A percentile compares a stretch with the other conserved stretches of the same genome.
Conservation (phyloP, 805 yeast species). For the Metahyphopichia silvanorum region DNA sequence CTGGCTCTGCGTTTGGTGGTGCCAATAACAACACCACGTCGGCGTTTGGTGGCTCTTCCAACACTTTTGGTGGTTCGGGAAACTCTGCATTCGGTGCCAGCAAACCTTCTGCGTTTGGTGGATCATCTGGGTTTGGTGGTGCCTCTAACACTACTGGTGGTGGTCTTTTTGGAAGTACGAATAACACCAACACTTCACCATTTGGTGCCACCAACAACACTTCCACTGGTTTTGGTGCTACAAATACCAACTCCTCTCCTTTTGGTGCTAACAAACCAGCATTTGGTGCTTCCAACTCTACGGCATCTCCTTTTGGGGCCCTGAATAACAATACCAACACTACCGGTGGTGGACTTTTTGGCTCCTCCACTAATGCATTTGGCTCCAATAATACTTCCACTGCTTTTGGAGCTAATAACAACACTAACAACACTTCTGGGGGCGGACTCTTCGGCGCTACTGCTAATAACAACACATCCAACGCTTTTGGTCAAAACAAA, state of each 20-base stretch:
- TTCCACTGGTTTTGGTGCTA: slow-evolving; percentile 29
- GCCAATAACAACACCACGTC: slow-evolving; percentile 11
- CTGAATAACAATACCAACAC: slow-evolving; percentile 5
- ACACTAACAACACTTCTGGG: slow-evolving; percentile 13
- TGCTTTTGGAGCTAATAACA: slow-evolving; percentile 29
- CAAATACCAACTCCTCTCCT: slow-evolving; percentile 18
- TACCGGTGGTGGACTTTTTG: slow-evolving; percentile 11
- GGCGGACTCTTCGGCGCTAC: slow-evolving; percentile 19
- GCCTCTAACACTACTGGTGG: slow-evolving; percentile 14
- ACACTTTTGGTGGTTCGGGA: slow-evolving; percentile 8
- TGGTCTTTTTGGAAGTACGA: slow-evolving; percentile 18
- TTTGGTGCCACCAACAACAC: slow-evolving; percentile 41
- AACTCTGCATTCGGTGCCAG: slow-evolving; percentile 29
- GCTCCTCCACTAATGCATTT: slow-evolving; percentile 9
- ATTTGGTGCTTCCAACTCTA: slow-evolving; percentile 9
- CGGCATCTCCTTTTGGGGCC: slow-evolving; percentile 13
- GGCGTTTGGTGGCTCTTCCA: slow-evolving; percentile 20
- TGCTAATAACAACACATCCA: slow-evolving; percentile 12
- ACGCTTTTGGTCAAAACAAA: slow-evolving; percentile 27
- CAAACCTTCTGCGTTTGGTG: slow-evolving; percentile 7
- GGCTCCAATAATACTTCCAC: slow-evolving; percentile 15
- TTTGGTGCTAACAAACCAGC: slow-evolving; percentile 25
- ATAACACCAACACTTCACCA: slow-evolving; percentile 9
- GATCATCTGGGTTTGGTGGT: slow-evolving; percentile 11
- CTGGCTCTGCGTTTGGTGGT: slow-evolving; percentile 4